These are phyloP conservation scores for Capsicum pubescens DNA, from an alignment of 257 asterid genomes.

Conservation along the genomic window DNA sequence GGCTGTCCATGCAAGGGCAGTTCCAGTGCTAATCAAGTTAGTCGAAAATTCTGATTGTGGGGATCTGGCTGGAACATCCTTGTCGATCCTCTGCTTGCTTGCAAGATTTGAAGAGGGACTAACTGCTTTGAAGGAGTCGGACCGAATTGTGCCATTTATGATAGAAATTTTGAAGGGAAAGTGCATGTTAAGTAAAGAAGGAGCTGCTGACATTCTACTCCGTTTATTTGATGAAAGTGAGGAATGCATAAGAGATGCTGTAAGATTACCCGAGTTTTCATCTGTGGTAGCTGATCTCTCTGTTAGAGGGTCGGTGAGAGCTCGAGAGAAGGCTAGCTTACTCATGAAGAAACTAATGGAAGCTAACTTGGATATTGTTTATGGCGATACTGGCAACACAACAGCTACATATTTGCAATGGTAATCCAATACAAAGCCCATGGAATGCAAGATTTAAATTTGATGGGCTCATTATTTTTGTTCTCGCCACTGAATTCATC, in stretches of 20 bases:
- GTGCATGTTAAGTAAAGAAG: slow-evolving; percentile 70
- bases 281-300: slow-evolving; percentile 74
- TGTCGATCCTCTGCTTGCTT: slow-evolving; percentile 55
- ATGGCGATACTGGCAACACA: slow-evolving; percentile 25
- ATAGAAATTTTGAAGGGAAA: slow-evolving; percentile 56
- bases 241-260: slow-evolving; percentile 57
- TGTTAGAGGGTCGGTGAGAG: slow-evolving; percentile 65
- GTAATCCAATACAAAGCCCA: neutral
- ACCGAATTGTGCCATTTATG: slow-evolving; percentile 48
- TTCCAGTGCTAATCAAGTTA: slow-evolving; percentile 52
- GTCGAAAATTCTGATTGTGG: slow-evolving; percentile 50
- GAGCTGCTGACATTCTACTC: slow-evolving; percentile 67
- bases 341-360: slow-evolving; percentile 73
- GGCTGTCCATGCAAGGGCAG: slow-evolving; percentile 68
- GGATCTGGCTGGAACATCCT: slow-evolving; percentile 70
- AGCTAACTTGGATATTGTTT: slow-evolving; percentile 32
- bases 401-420: slow-evolving; percentile 26
- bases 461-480: neutral
- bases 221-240: slow-evolving; percentile 71
- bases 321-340: slow-evolving; percentile 62
- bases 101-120: slow-evolving; percentile 81
- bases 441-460: neutral
- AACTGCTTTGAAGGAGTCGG: slow-evolving; percentile 48
- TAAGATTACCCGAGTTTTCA: slow-evolving; percentile 54
- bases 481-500: neutral